These are phyloP conservation scores for Cinnamomum chago DNA, from an alignment of 164 flowering plant genomes.

Conservation along the genomic window DNA sequence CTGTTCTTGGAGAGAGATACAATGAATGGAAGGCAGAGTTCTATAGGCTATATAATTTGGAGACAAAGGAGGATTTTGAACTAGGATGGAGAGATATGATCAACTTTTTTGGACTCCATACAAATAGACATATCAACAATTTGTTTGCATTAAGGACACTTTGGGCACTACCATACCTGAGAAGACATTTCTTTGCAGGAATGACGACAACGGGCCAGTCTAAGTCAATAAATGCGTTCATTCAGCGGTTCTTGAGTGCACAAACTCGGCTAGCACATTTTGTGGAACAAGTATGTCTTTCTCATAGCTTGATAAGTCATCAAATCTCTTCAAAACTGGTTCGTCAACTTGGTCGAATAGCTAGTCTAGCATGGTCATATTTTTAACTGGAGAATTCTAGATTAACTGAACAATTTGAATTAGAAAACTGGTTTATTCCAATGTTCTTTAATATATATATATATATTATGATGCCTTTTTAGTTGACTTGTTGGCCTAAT, in stretches of 20 bases:
- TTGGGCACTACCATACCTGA: constrained; percentile 88
- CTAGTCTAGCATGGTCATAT: not conserved
- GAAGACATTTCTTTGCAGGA: constrained; percentile 88
- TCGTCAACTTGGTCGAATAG: not conserved
- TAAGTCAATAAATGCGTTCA: constrained; percentile 82
- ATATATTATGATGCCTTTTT: too few species aligned
- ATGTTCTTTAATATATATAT: too few species aligned
- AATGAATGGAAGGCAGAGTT: constrained; percentile 91
- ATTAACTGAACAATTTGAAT: too few species aligned
- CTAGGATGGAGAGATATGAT: constrained; percentile 87
- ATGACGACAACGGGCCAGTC: constrained; percentile 68
- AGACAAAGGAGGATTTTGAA: constrained; percentile 78
- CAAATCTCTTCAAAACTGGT: not conserved
- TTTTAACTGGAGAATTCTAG: too few species aligned
- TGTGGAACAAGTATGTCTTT: constrained; percentile 70
- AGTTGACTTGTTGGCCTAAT: too few species aligned
- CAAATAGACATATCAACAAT: constrained; percentile 70
- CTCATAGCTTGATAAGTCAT: not conserved
- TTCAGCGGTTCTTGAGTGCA: constrained; percentile 83
- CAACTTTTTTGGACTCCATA: constrained; percentile 64
- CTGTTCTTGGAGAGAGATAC: constrained; percentile 83
- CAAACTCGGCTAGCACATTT: constrained; percentile 81
- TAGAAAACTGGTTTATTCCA: too few species aligned
- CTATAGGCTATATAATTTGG: constrained; percentile 72
- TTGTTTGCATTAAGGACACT: constrained; percentile 56